phyloP scores from a whole-genome alignment of 257 asterid genomes.

The Osmanthus fragrans region DNA sequence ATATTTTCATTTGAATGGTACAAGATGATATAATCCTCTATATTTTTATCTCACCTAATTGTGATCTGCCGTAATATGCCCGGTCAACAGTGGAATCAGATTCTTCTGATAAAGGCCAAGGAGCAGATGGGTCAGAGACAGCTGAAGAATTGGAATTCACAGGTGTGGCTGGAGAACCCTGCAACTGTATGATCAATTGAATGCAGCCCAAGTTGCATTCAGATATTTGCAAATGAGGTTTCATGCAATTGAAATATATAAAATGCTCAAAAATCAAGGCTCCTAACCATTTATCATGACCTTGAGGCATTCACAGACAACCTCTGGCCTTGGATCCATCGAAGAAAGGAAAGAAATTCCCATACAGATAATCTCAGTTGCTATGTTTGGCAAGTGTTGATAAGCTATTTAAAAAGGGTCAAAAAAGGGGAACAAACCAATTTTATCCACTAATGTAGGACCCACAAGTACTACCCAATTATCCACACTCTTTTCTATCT shows the following conservation, averaged over 20 bases:
- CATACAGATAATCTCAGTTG: not conserved
- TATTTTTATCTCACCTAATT: conserved; percentile 29
- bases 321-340: not conserved
- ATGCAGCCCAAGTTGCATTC: conserved; percentile 23
- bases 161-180: conserved; percentile 73
- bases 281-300: conserved; percentile 2
- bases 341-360: not conserved
- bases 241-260: not conserved
- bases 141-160: conserved; percentile 44
- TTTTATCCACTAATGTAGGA: too few relatives aligned
- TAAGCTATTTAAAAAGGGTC: too few relatives aligned
- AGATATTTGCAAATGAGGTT: not conserved
- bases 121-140: conserved; percentile 37
- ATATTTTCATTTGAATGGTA: not conserved
- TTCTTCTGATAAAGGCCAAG: conserved; percentile 47
- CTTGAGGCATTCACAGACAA: not conserved
- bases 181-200: conserved; percentile 42
- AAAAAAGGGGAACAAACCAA: too few relatives aligned
- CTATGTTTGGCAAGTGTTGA: not conserved
- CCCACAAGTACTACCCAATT: too few relatives aligned
- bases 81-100: conserved; percentile 39
- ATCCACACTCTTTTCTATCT: too few relatives aligned
- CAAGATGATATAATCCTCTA: not conserved
- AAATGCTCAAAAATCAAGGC: not conserved
- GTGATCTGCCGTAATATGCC: conserved; percentile 25